Conservation (phyloP, 2,329 filamentous ascomycete species). For the Waltergamsia citrina region DNA sequence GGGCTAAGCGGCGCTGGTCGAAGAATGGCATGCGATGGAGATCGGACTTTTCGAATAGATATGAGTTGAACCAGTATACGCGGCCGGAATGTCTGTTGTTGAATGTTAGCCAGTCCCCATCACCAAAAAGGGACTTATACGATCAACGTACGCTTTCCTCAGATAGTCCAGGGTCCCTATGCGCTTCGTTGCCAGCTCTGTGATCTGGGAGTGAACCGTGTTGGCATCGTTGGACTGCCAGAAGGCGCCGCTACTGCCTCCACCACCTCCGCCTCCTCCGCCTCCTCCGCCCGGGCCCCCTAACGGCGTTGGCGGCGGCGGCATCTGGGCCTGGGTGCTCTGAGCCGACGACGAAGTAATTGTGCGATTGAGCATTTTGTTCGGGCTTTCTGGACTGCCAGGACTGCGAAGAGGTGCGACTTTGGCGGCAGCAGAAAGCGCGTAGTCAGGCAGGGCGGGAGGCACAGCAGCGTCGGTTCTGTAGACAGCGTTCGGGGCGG, state of each 20-base stretch:
- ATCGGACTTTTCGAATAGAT: constrained; percentile 79
- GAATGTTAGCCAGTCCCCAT: not conserved
- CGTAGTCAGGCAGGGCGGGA: constrained; percentile 45
- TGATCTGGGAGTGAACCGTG: constrained; percentile 55
- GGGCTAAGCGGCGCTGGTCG: constrained; percentile 71
- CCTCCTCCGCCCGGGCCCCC: too few species aligned
- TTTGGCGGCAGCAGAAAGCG: constrained; percentile 38
- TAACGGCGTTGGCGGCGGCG: constrained; percentile 12
- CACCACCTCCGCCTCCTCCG: not conserved
- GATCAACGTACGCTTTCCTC: constrained; percentile 66
- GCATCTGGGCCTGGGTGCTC: constrained; percentile 15
- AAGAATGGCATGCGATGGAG: constrained; percentile 78
- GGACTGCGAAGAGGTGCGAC: constrained; percentile 17
- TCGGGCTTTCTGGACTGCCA: constrained; percentile 19
- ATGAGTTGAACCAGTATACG: constrained; percentile 97
- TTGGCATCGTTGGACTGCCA: constrained; percentile 35
- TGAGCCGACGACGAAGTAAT: too few species aligned
- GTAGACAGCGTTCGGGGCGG: constrained; percentile 21
- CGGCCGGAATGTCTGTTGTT: constrained; percentile 72
- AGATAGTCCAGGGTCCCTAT: constrained; percentile 93
- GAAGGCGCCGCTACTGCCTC: constrained; percentile 3
- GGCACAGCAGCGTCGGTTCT: constrained; percentile 38
- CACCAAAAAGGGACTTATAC: not conserved
- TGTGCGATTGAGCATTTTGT: constrained; percentile 34
- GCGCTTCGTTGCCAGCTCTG: constrained; percentile 81